These are phyloP conservation scores for Neoarthrinium moseri DNA, from an alignment of 2,329 filamentous ascomycete genomes.

Conservation along the genomic window DNA sequence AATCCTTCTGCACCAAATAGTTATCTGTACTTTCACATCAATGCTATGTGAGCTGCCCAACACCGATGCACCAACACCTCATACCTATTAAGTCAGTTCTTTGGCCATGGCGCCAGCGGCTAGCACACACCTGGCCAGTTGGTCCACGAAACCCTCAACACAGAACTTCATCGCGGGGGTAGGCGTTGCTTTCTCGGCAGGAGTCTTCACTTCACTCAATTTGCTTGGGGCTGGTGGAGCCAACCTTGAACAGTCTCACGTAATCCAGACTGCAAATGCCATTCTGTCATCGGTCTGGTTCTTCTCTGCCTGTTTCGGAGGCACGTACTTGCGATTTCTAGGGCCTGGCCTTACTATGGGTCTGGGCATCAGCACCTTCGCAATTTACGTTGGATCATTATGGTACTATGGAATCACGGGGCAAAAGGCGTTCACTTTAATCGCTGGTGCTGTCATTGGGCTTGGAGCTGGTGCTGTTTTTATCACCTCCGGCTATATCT, in stretches of 20 bases:
- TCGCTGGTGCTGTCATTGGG: constrained; percentile 23
- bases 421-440: constrained; percentile 20
- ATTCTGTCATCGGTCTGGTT: constrained; percentile 27
- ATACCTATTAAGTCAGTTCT: too few relatives aligned
- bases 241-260: constrained; percentile 19
- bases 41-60: too few relatives aligned
- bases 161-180: constrained; percentile 2
- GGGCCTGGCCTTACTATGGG: constrained; percentile 20
- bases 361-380: constrained; percentile 16
- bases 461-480: constrained; percentile 27
- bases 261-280: constrained; percentile 24
- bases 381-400: constrained; percentile 24
- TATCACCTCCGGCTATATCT: constrained; percentile 28
- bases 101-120: too few relatives aligned
- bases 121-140: too few relatives aligned
- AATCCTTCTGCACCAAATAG: too few relatives aligned
- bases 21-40: too few relatives aligned
- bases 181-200: constrained; percentile 3
- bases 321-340: constrained; percentile 22
- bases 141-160: not conserved
- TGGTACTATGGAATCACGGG: constrained; percentile 26
- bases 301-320: constrained; percentile 23
- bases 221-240: constrained; percentile 26
- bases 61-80: too few relatives aligned
- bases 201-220: constrained; percentile 5